Evolutionary conservation across 306 rosid genomes (phyloP), one percentile per base, ranked within the genome.

Genomic region (Acacia crassicarpa): DNA sequence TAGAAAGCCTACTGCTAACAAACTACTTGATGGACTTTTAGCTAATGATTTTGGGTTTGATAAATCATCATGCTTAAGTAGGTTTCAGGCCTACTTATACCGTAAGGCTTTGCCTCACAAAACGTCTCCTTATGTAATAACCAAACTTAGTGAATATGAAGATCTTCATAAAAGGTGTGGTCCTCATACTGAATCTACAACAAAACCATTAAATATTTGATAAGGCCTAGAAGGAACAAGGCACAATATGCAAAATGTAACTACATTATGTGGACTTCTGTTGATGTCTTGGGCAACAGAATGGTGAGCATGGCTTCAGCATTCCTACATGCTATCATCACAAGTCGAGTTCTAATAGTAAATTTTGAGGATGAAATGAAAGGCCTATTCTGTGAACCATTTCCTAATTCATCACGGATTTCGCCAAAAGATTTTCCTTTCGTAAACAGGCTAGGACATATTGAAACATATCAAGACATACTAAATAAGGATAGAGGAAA

Each of bases 141-240:
- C 88, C 45, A 84, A 79, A 72, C 84, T 89, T 58, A 72, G 89
- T 22, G 83, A 84, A 43, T 89, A 89, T 17, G 90, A 86, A 80
- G 84, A 87, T 70, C 84, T 82, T 9, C 92, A 89, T 63, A 80
- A 67, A 72, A 78, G 56, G 22, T 86, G 92, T 65, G 92, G 87
- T 63, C 92, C 90, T 22, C 59, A 86, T 72, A 86, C 87, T 0
- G 49, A 63, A 70, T 80, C 41, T 89, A 84, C 63, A 88, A 83
- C 70, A 80, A 74, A 77, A 86, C 86, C 65, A 58, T 22, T 5
- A 58, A n/a, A 22, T 4, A n/a, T 12, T 15, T 58, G 1, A 22
- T n/a, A 59, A 59, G 66, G 33, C 22, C 15, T 59, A 59, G 10
- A 8, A 44, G 22, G 66, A 59, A 51, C n/a, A 51, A 17, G 58